These are phyloP conservation scores for Cercis canadensis DNA, from an alignment of 306 rosid species.

Conservation along the genomic window DNA sequence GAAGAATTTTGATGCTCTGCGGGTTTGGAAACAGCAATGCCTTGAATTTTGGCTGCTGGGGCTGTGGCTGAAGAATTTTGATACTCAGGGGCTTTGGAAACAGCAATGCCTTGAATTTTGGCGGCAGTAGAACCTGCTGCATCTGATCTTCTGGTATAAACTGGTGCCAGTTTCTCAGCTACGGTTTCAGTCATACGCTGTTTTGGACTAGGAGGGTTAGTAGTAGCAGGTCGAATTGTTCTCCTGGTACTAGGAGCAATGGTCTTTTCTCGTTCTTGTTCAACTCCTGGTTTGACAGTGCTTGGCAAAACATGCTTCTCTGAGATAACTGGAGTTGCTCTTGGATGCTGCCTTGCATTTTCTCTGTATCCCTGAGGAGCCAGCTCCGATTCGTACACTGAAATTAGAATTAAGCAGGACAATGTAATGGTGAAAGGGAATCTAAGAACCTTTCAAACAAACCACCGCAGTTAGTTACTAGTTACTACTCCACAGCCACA, in stretches of 20 bases:
- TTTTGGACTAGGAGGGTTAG: conserved; percentile 28
- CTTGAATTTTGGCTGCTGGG: conserved; percentile 22
- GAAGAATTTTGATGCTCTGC: conserved; percentile 27
- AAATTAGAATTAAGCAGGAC: conserved; percentile 6
- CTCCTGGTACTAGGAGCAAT: conserved; percentile 43
- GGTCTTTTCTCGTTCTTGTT: conserved; percentile 37
- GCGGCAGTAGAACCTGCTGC: conserved; percentile 37
- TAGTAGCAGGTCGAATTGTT: conserved; percentile 29
- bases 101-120: conserved; percentile 44
- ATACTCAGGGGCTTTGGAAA: conserved; percentile 42
- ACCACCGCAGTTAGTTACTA: too few species aligned
- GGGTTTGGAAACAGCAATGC: conserved; percentile 46
- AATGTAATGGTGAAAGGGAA: too few species aligned
- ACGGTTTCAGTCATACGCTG: conserved; percentile 37
- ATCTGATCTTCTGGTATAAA: conserved; percentile 48
- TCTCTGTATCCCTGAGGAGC: conserved; percentile 57
- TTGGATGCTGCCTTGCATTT: conserved; percentile 53
- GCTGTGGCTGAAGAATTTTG: background rate
- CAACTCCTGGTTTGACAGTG: conserved; percentile 39
- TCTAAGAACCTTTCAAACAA: too few species aligned
- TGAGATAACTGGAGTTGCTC: conserved; percentile 48
- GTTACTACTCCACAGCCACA: too few species aligned
- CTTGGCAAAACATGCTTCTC: conserved; percentile 56
- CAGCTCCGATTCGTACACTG: conserved; percentile 79
- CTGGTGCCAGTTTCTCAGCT: conserved; percentile 51